Percentiles rank a stretch among this genome's conserved stretches.
phyloP scores from a whole-genome alignment of 345 rosid genomes.

The Sisymbrium altissimum region DNA sequence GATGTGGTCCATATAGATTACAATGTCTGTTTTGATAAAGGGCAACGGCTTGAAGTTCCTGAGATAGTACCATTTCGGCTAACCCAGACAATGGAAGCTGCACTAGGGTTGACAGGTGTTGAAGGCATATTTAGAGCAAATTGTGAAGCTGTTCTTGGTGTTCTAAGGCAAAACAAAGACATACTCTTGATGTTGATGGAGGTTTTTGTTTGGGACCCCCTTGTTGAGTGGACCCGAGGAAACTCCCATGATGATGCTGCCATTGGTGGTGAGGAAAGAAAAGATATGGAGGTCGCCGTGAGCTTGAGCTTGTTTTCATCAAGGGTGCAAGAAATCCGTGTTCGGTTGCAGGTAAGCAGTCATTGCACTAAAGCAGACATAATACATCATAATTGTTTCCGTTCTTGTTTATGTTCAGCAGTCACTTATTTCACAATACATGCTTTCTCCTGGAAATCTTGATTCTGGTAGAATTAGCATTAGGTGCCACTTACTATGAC shows the following conservation, averaged over 20 bases:
- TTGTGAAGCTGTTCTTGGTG: slow-evolving; percentile 79
- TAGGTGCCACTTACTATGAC: background rate
- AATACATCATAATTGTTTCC: background rate
- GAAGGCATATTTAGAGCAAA: slow-evolving; percentile 81
- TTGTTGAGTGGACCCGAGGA: slow-evolving; percentile 94
- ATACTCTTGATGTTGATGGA: slow-evolving; percentile 76
- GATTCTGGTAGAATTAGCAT: background rate
- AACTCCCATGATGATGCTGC: slow-evolving; percentile 97
- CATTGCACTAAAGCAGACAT: slow-evolving; percentile 5
- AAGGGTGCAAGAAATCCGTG: slow-evolving; percentile 92
- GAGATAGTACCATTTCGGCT: slow-evolving; percentile 95
- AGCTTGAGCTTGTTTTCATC: slow-evolving; percentile 96
- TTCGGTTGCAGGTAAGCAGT: slow-evolving; percentile 77
- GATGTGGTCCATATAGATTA: slow-evolving; percentile 94
- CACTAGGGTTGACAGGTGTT: slow-evolving; percentile 80
- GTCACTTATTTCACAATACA: background rate
- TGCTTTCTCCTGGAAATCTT: slow-evolving; percentile 5
- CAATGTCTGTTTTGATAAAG: slow-evolving; percentile 95
- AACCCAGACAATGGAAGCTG: slow-evolving; percentile 82
- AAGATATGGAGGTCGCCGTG: slow-evolving; percentile 96
- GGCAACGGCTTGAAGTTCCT: slow-evolving; percentile 81
- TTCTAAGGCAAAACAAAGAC: slow-evolving; percentile 82
- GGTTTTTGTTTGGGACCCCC: slow-evolving; percentile 96
- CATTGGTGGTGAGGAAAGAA: slow-evolving; percentile 95
- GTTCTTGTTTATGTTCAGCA: background rate